phyloP scores from a whole-genome alignment of 495 filamentous ascomycete genomes.

The Barbatosphaeria neglecta region DNA sequence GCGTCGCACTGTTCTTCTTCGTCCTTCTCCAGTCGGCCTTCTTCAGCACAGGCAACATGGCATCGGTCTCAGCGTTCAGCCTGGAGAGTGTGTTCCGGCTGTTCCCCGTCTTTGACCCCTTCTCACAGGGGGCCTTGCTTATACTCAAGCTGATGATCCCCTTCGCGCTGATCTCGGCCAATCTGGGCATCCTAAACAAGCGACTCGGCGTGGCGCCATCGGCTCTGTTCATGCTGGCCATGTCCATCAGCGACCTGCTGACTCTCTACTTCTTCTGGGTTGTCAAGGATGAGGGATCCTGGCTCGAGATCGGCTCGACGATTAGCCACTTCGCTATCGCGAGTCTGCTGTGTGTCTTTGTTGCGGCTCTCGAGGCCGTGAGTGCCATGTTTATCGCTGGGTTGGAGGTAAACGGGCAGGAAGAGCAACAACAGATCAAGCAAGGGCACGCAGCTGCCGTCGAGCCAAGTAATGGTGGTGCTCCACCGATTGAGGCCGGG shows the following conservation, averaged over 20 bases:
- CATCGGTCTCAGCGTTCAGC: constrained; percentile 88
- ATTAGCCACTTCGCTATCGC: constrained; percentile 94
- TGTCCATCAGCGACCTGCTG: constrained; percentile 82
- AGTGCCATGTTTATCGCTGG: constrained; percentile 77
- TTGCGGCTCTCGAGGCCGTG: constrained; percentile 74
- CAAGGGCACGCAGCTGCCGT: constrained; percentile 15
- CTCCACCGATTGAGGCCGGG: too few relatives aligned
- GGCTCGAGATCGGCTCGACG: constrained; percentile 93
- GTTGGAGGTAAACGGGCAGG: constrained; percentile 51
- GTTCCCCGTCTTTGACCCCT: constrained; percentile 90
- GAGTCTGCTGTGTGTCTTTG: constrained; percentile 79
- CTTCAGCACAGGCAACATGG: constrained; percentile 95
- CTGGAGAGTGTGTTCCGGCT: constrained; percentile 83
- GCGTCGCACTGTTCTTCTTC: constrained; percentile 88
- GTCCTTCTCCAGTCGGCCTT: constrained; percentile 90
- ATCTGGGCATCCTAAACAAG: constrained; percentile 87
- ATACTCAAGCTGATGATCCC: constrained; percentile 87
- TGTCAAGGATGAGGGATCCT: constrained; percentile 88
- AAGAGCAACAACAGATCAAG: constrained; percentile 4
- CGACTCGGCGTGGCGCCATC: constrained; percentile 68
- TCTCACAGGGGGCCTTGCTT: constrained; percentile 79
- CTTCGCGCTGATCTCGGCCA: constrained; percentile 85
- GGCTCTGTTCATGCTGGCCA: constrained; percentile 88
- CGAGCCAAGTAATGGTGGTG: constrained; percentile 11
- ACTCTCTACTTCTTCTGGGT: constrained; percentile 98